phyloP scores from a whole-genome alignment of 2,329 filamentous ascomycete genomes.

The Monosporascus sp. region DNA sequence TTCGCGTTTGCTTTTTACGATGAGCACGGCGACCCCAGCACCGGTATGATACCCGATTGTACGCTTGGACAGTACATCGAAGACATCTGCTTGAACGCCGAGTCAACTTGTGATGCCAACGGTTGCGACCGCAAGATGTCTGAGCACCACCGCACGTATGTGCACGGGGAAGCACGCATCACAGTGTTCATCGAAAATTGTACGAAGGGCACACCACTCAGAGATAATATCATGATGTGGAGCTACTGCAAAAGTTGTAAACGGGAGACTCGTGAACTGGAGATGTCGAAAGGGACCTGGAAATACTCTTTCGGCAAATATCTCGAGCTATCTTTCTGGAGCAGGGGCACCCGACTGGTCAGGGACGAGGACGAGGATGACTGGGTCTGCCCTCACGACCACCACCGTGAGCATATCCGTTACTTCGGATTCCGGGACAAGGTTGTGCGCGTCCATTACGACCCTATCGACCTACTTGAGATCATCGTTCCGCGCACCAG shows the following conservation, averaged over 20 bases:
- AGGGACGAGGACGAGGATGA: slow-evolving; percentile 48
- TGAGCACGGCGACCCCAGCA: slow-evolving; percentile 63
- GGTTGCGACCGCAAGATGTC: slow-evolving; percentile 85
- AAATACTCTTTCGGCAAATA: slow-evolving; percentile 99
- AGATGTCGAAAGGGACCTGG: slow-evolving; percentile 92
- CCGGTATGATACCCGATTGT: slow-evolving; percentile 75
- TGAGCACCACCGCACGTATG: slow-evolving; percentile 93
- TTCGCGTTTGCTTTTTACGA: slow-evolving; percentile 91
- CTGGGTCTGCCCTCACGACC: slow-evolving; percentile 73
- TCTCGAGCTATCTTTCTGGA: slow-evolving; percentile 96
- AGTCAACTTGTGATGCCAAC: slow-evolving; percentile 73
- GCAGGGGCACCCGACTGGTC: slow-evolving; percentile 69
- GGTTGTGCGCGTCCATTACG: slow-evolving; percentile 84
- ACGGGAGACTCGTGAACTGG: slow-evolving; percentile 80
- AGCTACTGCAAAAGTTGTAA: slow-evolving; percentile 90
- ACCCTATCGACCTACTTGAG: slow-evolving; percentile 86
- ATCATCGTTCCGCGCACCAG: slow-evolving; percentile 86
- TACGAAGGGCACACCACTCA: slow-evolving; percentile 38
- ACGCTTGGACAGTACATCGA: slow-evolving; percentile 94
- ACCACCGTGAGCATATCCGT: slow-evolving; percentile 85
- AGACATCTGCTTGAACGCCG: slow-evolving; percentile 72
- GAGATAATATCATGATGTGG: slow-evolving; percentile 89
- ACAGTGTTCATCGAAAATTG: slow-evolving; percentile 80
- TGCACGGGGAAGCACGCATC: slow-evolving; percentile 90
- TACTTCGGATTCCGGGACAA: slow-evolving; percentile 89